Base-by-base conservation (phyloP, 2,329 filamentous ascomycete species). In the Ascochyta rabiei region DNA sequence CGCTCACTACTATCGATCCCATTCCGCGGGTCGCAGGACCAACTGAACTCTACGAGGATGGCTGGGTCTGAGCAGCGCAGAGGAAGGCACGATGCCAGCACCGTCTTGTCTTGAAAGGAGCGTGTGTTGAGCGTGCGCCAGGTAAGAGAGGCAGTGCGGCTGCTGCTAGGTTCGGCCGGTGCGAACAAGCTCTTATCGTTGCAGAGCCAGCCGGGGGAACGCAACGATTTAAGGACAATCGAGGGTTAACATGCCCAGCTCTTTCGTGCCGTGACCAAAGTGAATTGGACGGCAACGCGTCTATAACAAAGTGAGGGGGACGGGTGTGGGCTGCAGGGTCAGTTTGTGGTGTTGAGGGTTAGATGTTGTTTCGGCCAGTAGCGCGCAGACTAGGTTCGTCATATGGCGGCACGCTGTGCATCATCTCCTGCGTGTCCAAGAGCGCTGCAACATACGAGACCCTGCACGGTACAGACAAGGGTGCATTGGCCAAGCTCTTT, bases 1-100 rank as follows among this genome's bases (percentile, higher is more conserved):
- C 90, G 78, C 80, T 80, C 67, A 85, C 76, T 70, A 85, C 77
- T 65, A 86, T 76, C 72, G 83, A 84, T 79, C 82, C 82, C 84
- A 86, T 86, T 74, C 80, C 83, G 76, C 76, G 68, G 43, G 61
- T 61, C 48, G 59, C 67, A 63, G 53, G 50, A 51, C 37, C 50
- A 23, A 52, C 43, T 57, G 44, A 43, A 35, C 49, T 18, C 47
- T 57, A 35, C 39, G 15, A 49, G 43, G 24, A 38, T 39, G 16
- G 38, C 42, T 15, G 44, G 51, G 58, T 37, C 43, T 34, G 33
- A 23, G 24, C 28, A 35, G 23, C 49, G 51, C 48, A 49, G 56
- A 41, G 40, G 54, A 54, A 54, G 62, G 52, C 57, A 49, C 60
- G 52, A 57, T 51, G 53, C 48, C 26, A 46, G 50, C 43, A 51